phyloP scores from a whole-genome alignment of 1,284 basidiomycete genomes.

The Nidula niveotomentosa region DNA sequence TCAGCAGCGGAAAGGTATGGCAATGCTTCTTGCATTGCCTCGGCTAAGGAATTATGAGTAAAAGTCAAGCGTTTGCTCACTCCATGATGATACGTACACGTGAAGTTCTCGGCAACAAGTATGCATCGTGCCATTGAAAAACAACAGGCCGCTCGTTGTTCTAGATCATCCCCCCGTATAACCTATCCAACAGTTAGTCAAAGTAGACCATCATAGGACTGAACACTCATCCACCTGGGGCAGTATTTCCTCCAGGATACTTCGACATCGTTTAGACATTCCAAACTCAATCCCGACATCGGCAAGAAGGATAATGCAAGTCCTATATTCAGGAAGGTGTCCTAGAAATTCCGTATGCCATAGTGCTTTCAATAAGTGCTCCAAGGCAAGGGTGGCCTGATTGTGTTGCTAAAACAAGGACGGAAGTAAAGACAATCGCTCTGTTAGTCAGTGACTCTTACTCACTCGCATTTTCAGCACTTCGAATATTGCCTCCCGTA shows the following conservation, averaged over 20 bases:
- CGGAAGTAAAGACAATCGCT: constrained; percentile 6
- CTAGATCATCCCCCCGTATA: constrained; percentile 66
- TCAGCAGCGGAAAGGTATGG: constrained; percentile 65
- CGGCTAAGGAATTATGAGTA: constrained; percentile 21
- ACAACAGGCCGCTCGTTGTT: constrained; percentile 73
- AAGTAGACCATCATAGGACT: background rate
- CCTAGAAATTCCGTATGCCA: constrained; percentile 82
- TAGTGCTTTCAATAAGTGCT: constrained; percentile 65
- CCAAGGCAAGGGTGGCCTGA: constrained; percentile 61
- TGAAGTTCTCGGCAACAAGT: constrained; percentile 43
- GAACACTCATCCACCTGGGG: constrained; percentile 54
- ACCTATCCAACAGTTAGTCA: constrained; percentile 40
- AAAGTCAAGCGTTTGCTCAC: background rate
- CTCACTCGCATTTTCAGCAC: constrained; percentile 63
- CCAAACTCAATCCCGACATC: constrained; percentile 76
- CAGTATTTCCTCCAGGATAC: constrained; percentile 72
- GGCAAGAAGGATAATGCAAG: constrained; percentile 67
- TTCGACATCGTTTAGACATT: constrained; percentile 62
- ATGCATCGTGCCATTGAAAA: constrained; percentile 74
- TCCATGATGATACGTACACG: constrained; percentile 23
- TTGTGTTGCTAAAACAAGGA: constrained; percentile 40
- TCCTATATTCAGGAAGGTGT: constrained; percentile 63
- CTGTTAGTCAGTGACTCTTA: constrained; percentile 2
- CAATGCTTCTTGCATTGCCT: constrained; percentile 54
- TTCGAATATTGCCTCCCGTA: constrained; percentile 61